phyloP scores from a whole-genome alignment of 2,329 filamentous ascomycete species.

The Aureobasidium leucospermi region DNA sequence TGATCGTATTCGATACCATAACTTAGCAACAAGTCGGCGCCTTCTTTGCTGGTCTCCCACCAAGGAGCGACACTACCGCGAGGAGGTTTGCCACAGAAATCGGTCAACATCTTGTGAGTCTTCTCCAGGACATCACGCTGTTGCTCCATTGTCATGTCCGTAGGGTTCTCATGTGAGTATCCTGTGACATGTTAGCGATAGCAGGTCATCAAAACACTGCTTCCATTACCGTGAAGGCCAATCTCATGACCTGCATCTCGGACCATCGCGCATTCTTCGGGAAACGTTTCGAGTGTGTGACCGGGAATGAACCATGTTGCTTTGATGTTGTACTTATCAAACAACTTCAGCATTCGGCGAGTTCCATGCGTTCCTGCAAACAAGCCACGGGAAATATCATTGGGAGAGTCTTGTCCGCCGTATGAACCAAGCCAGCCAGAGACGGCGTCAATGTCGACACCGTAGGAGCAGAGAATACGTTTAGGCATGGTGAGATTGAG shows the following conservation, averaged over 20 bases:
- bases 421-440: conserved; percentile 69
- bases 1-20: conserved; percentile 65
- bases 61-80: conserved; percentile 62
- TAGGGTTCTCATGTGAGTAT: conserved; percentile 63
- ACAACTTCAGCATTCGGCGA: conserved; percentile 58
- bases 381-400: conserved; percentile 60
- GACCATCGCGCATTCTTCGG: conserved; percentile 53
- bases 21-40: conserved; percentile 54
- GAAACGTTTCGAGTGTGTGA: conserved; percentile 56
- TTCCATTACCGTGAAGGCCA: conserved; percentile 48
- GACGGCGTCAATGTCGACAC: conserved; percentile 64
- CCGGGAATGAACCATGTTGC: conserved; percentile 58
- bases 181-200: conserved; percentile 21
- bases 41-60: conserved; percentile 65
- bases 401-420: conserved; percentile 62
- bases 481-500: too few species aligned
- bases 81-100: conserved; percentile 62
- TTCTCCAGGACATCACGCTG: conserved; percentile 66
- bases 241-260: conserved; percentile 58
- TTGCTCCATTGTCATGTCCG: conserved; percentile 64
- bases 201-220: too few species aligned
- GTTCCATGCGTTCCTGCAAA: conserved; percentile 61
- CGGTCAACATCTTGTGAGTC: conserved; percentile 61
- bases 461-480: background rate
- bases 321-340: conserved; percentile 64